phyloP scores from a whole-genome alignment of 306 rosid genomes.

The Gastrolobium villosum region DNA sequence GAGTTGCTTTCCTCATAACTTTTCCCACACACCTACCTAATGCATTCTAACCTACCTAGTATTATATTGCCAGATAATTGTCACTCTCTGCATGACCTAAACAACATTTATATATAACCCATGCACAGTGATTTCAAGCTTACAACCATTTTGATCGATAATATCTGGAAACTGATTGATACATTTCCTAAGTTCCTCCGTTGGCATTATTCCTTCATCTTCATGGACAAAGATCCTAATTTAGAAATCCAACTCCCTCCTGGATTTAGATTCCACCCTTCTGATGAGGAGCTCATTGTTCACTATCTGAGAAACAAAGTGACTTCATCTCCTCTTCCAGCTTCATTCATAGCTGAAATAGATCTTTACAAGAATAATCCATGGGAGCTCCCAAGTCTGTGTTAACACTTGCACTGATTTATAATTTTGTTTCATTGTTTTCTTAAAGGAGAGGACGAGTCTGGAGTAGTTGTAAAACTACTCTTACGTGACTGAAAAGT shows the following conservation, averaged over 20 bases:
- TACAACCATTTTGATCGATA: conserved; percentile 58
- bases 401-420: not conserved
- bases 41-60: conserved; percentile 44
- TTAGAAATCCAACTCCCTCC: conserved; percentile 74
- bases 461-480: no score
- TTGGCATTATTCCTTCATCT: conserved; percentile 3
- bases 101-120: conserved; percentile 46
- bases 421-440: not conserved
- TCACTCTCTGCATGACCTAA: conserved; percentile 57
- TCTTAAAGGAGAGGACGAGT: not conserved
- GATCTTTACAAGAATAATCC: conserved; percentile 78
- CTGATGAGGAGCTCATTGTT: conserved; percentile 79
- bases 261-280: conserved; percentile 88
- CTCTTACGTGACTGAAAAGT: no score
- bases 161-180: conserved; percentile 41
- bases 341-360: conserved; percentile 71
- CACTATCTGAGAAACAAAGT: conserved; percentile 76
- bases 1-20: conserved; percentile 50
- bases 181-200: conserved; percentile 60
- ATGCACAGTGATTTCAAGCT: conserved; percentile 59
- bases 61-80: conserved; percentile 47
- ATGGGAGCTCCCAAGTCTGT: conserved; percentile 78
- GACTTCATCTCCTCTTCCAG: conserved; percentile 71
- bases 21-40: conserved; percentile 31
- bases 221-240: conserved; percentile 60